phyloP scores from a whole-genome alignment of 495 filamentous ascomycete species.

The Penicillium flavigenum region DNA sequence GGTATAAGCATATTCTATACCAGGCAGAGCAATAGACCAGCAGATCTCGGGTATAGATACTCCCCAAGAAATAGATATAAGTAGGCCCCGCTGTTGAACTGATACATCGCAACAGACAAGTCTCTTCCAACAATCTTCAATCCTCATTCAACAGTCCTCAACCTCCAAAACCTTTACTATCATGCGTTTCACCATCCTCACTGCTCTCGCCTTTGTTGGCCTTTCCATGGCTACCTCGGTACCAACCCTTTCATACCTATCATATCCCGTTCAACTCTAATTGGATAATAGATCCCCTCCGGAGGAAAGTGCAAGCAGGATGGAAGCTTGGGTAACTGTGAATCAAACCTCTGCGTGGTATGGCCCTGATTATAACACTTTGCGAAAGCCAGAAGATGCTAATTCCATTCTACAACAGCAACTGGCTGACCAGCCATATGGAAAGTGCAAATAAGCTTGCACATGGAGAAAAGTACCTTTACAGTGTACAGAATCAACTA shows the following conservation, averaged over 20 bases:
- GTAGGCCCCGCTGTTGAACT: background rate
- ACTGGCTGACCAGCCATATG: slow-evolving; percentile 2
- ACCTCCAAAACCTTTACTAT: background rate
- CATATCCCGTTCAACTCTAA: background rate
- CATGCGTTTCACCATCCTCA: slow-evolving; percentile 13
- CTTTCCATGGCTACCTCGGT: slow-evolving; percentile 3
- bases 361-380: background rate
- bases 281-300: slow-evolving; percentile 8
- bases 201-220: slow-evolving; percentile 13
- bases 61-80: background rate
- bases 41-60: background rate
- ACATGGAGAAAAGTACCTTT: background rate
- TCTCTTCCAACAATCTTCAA: background rate
- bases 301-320: slow-evolving; percentile 17
- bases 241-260: background rate
- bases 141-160: background rate
- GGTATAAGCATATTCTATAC: background rate
- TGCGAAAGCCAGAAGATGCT: background rate
- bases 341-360: slow-evolving; percentile 15
- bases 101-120: background rate
- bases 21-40: background rate
- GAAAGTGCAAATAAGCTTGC: slow-evolving; percentile 16
- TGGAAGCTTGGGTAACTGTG: slow-evolving; percentile 15
- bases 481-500: background rate
- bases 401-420: slow-evolving; percentile 4